Percentiles rank a stretch among this genome's conserved stretches.
Conservation (phyloP, 352 stramenopile genomes). For the Aphanomyces stellatus region DNA sequence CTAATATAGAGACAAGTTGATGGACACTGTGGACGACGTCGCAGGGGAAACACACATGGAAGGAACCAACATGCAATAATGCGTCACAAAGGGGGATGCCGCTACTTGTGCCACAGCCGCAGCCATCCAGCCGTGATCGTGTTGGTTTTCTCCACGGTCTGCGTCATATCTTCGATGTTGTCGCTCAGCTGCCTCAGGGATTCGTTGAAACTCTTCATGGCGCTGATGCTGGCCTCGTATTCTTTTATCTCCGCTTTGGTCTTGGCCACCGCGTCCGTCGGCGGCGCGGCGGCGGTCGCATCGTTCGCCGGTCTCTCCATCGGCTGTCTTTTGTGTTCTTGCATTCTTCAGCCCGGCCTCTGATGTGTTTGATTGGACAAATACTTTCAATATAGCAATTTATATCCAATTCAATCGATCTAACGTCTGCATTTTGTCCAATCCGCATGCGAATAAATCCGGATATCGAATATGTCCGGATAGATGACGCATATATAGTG, state of each 20-base stretch:
- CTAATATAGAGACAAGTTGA: background rate
- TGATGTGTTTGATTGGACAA: too few species aligned
- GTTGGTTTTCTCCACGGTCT: constrained; percentile 18
- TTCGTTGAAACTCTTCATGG: constrained; percentile 19
- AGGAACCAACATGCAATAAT: too few species aligned
- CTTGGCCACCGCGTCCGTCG: background rate
- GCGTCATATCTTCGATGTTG: constrained; percentile 19
- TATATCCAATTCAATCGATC: background rate
- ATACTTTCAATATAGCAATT: background rate
- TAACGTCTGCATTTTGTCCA: background rate
- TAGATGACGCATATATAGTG: background rate
- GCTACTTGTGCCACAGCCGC: constrained; percentile 10
- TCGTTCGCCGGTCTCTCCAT: background rate
- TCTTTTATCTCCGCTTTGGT: constrained; percentile 3
- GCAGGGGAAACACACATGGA: too few species aligned
- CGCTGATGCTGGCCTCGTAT: constrained; percentile 11
- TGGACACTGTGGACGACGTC: background rate
- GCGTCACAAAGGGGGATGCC: too few species aligned
- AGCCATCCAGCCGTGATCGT: constrained; percentile 8
- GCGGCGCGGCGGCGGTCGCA: background rate
- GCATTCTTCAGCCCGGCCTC: too few species aligned
- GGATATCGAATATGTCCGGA: background rate
- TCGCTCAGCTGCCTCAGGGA: constrained; percentile 10
- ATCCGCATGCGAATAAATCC: background rate
- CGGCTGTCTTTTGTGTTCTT: too few species aligned